Conservation (phyloP, 2,329 filamentous ascomycete genomes). For the Clonostachys sp. region DNA sequence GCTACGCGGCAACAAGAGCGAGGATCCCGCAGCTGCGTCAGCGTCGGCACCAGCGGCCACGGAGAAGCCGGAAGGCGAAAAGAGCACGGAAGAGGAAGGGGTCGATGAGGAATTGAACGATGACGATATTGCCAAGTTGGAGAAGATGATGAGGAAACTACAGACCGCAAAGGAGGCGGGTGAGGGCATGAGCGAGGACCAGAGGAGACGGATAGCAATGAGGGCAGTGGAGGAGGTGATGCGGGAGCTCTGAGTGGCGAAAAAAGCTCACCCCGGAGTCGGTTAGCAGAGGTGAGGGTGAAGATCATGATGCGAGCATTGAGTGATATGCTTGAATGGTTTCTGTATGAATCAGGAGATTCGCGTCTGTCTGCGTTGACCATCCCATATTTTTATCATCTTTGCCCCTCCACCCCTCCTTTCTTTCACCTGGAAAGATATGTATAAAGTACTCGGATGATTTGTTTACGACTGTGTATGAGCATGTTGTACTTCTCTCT, state of each 20-base stretch:
- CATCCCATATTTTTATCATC: too few species aligned
- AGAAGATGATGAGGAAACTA: conserved; percentile 60
- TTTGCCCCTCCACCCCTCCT: too few species aligned
- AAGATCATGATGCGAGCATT: too few species aligned
- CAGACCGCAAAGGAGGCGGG: conserved; percentile 57
- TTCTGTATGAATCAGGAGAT: too few species aligned
- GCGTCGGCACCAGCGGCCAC: neutral
- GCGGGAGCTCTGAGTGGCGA: conserved; percentile 41
- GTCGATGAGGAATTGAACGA: conserved; percentile 30
- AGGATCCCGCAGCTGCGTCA: neutral
- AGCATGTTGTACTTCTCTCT: too few species aligned
- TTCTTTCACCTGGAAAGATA: too few species aligned
- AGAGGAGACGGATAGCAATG: conserved; percentile 56
- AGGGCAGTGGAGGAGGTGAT: conserved; percentile 61
- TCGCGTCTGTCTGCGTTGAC: too few species aligned
- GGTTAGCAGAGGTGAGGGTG: too few species aligned
- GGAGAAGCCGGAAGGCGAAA: conserved; percentile 3
- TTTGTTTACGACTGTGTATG: too few species aligned
- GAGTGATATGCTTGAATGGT: too few species aligned
- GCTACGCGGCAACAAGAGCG: neutral
- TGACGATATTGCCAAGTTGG: conserved; percentile 53
- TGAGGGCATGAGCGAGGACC: conserved; percentile 53
- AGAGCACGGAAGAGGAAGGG: conserved; percentile 5
- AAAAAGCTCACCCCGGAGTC: too few species aligned
- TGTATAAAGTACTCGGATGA: too few species aligned